Evolutionary conservation across 352 stramenopile genomes (phyloP).

Genomic region (Phytophthora citrophthora): DNA sequence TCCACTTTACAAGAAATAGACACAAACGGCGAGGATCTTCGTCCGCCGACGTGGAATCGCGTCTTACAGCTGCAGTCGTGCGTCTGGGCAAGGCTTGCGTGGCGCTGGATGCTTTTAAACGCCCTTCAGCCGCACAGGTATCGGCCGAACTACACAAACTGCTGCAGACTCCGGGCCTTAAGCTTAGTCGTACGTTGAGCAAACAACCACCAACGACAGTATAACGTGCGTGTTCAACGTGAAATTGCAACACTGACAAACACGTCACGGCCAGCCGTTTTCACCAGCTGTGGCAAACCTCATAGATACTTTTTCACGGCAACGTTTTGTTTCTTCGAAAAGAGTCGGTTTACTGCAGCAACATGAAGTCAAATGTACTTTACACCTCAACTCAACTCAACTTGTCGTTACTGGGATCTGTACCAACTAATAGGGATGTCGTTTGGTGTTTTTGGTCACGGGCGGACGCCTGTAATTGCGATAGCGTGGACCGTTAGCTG

Average conservation of each 20-base stretch:
- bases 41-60: slow-evolving; percentile 18
- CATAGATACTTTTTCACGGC: slow-evolving; percentile 32
- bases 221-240: slow-evolving; percentile 4
- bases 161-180: slow-evolving; percentile 22
- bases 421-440: background rate
- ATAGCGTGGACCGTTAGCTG: slow-evolving; percentile 12
- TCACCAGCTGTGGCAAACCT: slow-evolving; percentile 32
- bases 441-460: background rate
- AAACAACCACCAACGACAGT: slow-evolving; percentile 4
- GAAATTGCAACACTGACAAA: background rate
- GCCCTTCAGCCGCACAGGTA: slow-evolving; percentile 48
- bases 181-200: slow-evolving; percentile 26
- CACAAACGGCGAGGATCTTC: slow-evolving; percentile 18
- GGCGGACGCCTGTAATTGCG: slow-evolving; percentile 15
- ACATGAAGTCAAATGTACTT: slow-evolving; percentile 4
- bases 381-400: background rate
- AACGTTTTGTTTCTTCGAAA: no score
- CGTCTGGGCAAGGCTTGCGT: slow-evolving; percentile 53
- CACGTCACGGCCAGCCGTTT: slow-evolving; percentile 25
- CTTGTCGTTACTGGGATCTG: background rate
- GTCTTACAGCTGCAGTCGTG: slow-evolving; percentile 27
- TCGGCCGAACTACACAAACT: slow-evolving; percentile 46
- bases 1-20: slow-evolving; percentile 34
- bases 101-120: slow-evolving; percentile 43
- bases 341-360: slow-evolving; percentile 14